Evolutionary conservation across 768 basidiomycete species (phyloP), one percentile per base, ranked within the genome.

Genomic region (Tricholoma furcatifolium): DNA sequence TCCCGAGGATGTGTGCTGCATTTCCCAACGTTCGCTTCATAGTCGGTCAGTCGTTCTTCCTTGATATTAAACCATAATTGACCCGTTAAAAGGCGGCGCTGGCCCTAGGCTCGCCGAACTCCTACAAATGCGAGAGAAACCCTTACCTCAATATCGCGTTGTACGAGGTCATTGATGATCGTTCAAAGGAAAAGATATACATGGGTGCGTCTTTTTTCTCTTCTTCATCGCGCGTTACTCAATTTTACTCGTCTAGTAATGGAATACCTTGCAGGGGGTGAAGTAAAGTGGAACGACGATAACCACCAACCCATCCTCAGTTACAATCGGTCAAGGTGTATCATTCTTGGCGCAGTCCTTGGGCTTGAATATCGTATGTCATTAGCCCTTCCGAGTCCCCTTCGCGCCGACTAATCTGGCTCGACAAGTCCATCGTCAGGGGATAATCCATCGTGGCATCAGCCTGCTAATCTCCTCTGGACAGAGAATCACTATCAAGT

Each of bases 401-500:
- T 47, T 31, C 11, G 51, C 49, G 38, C 47, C 34, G 52, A 38
- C 53, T 48, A 39, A 50, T 50, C 30, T 48, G 48, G 49, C 14
- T 52, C 30, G 46, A 47, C 51, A 64, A 98, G 96, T 99, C 1
- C 97, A 99, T 66, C 83, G 88, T 63, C 94, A 98, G 65, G 97
- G 96, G 20, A 98, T 99, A 68, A 98, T 99, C 45, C 97, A 99
- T 71, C 91, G 97, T 52, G 97, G 98, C 72, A 98, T 99, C 75
- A 99, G 67, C 97, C 97, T 23, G 92, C 94, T 42, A 99, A 99
- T 70, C 84, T 99, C 20, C 80, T 99, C 24, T 93, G 91, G 85
- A 88, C 89, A 2, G 78, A 80, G 23, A 90, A 96, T 72, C 85
- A 90, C 48, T 82, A 82, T 54, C 83, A 82, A 53, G 95, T 98